Conservation (phyloP, 2,329 filamentous ascomycete species). For the Chalaropsis ovoidea region DNA sequence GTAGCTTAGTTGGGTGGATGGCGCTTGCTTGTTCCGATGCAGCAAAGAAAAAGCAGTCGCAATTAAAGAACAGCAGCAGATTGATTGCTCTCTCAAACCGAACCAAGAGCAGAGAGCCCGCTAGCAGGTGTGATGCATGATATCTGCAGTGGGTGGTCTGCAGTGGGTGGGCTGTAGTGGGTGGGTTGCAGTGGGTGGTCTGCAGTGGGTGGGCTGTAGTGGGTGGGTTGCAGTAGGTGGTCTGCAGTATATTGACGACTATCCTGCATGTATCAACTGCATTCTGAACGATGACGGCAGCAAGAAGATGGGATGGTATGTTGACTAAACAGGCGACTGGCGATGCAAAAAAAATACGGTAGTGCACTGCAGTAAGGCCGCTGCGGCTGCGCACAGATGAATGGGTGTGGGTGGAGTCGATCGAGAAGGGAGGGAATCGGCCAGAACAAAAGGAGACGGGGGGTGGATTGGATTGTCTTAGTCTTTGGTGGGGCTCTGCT, state of each 20-base stretch:
- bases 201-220: too few relatives aligned
- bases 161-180: too few relatives aligned
- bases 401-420: too few relatives aligned
- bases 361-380: neutral
- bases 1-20: neutral
- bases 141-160: neutral
- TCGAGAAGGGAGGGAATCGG: too few relatives aligned
- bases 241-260: neutral
- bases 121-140: neutral
- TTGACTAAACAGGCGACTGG: neutral
- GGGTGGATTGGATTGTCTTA: too few relatives aligned
- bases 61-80: neutral
- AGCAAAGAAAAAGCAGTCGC: neutral
- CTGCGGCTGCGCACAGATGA: too few relatives aligned
- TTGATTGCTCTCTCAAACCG: neutral
- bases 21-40: neutral
- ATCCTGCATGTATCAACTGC: neutral
- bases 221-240: neutral
- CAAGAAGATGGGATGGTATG: neutral
- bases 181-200: neutral
- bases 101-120: neutral
- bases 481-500: too few relatives aligned
- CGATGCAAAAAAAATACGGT: neutral
- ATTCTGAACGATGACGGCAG: neutral
- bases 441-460: too few relatives aligned